Evolutionary conservation across 108 stramenopile species (phyloP), one percentile per base, ranked within the genome.

Genomic region (Hondaea fermentalgiana): DNA sequence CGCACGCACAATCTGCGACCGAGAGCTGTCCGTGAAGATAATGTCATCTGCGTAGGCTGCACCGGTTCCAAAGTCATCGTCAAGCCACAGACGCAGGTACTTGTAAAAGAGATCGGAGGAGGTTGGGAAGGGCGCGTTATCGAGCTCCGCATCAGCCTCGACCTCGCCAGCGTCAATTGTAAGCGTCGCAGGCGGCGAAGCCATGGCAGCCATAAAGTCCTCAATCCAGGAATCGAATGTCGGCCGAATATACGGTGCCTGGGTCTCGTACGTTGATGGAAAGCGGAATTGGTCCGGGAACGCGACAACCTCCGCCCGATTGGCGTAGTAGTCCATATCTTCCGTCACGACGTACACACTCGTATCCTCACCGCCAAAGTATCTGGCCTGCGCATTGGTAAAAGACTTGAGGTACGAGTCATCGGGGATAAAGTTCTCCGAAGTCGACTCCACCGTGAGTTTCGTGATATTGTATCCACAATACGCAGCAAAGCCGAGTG

Each of bases 241-340:
- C 6, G 76, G 76, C 23, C 45, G 45, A 28, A 83, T 83, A 23
- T 83, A 83, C n/a, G 76, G 76, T 12, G 76, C 49, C n/a, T 47
- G 23, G 16, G 76, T 83, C 3, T 53, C 49, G 28, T 28, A 83
- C 10, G 76, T 83, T 0, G 45, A n/a, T 25, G 76, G 76, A 83
- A 83, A 83, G 76, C 76, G 76, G 76, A 53, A 83, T 0, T 83
- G 17, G 51, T 83, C 76, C n/a, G 76, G 49, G 23, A 83, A 53
- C 16, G 49, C 76, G 51, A 16, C 45, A 0, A 83, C 19, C 25
- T 47, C 76, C 0, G 76, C 76, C 10, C 51, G 45, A 45, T 83
- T 83, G n/a, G 45, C 76, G 25, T 53, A 53, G 42, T 69, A 69
- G 76, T 83, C 76, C 8, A 83, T 45, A 43, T 83, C 76, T 23